Evolutionary conservation across 768 basidiomycete species (phyloP).

Genomic region (Lactarius sanguifluus): DNA sequence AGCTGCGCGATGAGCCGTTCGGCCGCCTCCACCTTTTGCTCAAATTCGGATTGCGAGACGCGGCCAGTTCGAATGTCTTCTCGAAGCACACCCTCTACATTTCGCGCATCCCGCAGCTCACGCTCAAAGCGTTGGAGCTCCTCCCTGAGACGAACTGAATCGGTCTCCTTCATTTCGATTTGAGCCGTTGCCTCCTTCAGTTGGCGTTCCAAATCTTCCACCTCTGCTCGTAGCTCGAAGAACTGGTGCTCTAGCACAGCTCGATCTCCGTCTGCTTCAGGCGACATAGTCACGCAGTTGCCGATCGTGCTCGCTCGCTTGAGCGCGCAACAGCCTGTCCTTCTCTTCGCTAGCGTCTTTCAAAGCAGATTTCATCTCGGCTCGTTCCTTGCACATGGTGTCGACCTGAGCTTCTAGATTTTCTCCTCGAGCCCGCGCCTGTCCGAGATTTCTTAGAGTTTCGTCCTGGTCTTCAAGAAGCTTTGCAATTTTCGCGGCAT

Average conservation of each 20-base stretch:
- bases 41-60: constrained; percentile 64
- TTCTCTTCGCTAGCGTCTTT: constrained; percentile 72
- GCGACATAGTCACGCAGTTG: constrained; percentile 83
- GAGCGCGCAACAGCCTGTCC: constrained; percentile 68
- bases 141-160: constrained; percentile 66
- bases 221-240: constrained; percentile 62
- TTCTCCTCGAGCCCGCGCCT: constrained; percentile 70
- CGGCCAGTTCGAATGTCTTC: constrained; percentile 73
- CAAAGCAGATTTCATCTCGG: constrained; percentile 65
- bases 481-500: constrained; percentile 58
- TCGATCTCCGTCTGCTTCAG: constrained; percentile 91
- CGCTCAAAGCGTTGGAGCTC: constrained; percentile 71
- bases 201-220: constrained; percentile 61
- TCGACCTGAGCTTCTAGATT: constrained; percentile 75
- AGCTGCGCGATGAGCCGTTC: constrained; percentile 77
- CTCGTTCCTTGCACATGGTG: constrained; percentile 67
- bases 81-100: constrained; percentile 65
- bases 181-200: constrained; percentile 62
- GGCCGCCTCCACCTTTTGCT: constrained; percentile 63
- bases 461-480: constrained; percentile 77
- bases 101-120: constrained; percentile 65
- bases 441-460: constrained; percentile 69
- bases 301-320: constrained; percentile 67
- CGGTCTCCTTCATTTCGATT: constrained; percentile 62
- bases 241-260: constrained; percentile 90